Evolutionary conservation across 495 filamentous ascomycete species (phyloP).

Genomic region (Oidiodendron maius): DNA sequence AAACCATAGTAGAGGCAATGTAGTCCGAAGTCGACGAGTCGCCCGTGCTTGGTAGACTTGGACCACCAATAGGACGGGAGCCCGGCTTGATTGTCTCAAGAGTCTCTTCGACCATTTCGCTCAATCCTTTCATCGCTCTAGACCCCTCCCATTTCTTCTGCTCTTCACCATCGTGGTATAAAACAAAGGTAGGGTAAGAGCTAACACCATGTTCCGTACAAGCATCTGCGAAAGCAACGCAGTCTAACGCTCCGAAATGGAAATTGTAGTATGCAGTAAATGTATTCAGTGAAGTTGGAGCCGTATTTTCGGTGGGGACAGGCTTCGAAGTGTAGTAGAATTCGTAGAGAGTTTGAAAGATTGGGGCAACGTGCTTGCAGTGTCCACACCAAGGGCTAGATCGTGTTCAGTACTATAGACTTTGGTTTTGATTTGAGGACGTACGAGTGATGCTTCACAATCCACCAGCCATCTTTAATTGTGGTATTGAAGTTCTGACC

Average conservation of each 20-base stretch:
- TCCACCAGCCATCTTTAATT: conserved; percentile 62
- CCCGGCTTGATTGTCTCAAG: conserved; percentile 77
- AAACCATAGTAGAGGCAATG: conserved; percentile 12
- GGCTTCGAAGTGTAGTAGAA: conserved; percentile 94
- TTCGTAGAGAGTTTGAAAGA: conserved; percentile 90
- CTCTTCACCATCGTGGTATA: conserved; percentile 76
- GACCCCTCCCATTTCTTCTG: conserved; percentile 54
- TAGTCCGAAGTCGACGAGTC: conserved; percentile 24
- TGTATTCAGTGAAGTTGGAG: conserved; percentile 23
- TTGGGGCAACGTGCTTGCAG: conserved; percentile 74
- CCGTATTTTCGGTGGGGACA: conserved; percentile 19
- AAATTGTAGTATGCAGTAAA: conserved; percentile 80
- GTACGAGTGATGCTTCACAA: conserved; percentile 68
- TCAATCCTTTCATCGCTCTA: conserved; percentile 55
- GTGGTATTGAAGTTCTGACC: conserved; percentile 49
- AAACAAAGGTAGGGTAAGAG: conserved; percentile 66
- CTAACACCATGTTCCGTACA: conserved; percentile 60
- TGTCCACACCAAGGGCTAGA: conserved; percentile 59
- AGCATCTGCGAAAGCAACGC: conserved; percentile 68
- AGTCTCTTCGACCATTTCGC: conserved; percentile 65
- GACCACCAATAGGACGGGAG: conserved; percentile 59
- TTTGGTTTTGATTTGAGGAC: too few species aligned
- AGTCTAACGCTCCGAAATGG: conserved; percentile 81
- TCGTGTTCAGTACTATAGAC: neutral
- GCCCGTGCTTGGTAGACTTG: conserved; percentile 56